Conservation (phyloP, 257 asterid species). For the Handroanthus guayacan region DNA sequence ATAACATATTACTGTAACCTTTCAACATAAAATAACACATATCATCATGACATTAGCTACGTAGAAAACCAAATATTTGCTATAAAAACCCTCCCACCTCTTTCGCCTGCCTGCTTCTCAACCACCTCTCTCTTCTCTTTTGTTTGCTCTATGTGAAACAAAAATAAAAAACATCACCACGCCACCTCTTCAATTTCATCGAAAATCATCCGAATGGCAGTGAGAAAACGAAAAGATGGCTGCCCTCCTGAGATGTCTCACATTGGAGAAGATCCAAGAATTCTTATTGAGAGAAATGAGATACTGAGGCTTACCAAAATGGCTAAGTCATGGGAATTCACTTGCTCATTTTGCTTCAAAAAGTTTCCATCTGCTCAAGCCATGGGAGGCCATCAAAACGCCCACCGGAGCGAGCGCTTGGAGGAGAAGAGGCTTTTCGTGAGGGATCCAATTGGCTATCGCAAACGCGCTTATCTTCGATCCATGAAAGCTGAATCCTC, state of each 20-base stretch:
- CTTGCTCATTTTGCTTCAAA: conserved; percentile 66
- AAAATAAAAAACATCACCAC: not conserved
- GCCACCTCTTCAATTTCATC: conserved; percentile 31
- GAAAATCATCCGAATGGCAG: conserved; percentile 14
- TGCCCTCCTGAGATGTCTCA: not conserved
- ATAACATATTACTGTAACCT: conserved; percentile 13
- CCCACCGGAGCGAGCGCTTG: conserved; percentile 52
- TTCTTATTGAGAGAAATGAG: conserved; percentile 34
- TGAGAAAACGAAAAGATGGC: conserved; percentile 28
- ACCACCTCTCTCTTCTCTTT: conserved; percentile 34
- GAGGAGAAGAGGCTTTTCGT: conserved; percentile 52
- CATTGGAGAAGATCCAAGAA: conserved; percentile 8
- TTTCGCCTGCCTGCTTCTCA: conserved; percentile 49
- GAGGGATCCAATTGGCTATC: conserved; percentile 49
- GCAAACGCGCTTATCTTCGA: conserved; percentile 47
- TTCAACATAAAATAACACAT: conserved; percentile 33
- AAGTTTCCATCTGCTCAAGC: conserved; percentile 62
- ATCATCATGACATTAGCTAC: conserved; percentile 36
- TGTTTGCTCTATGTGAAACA: not conserved
- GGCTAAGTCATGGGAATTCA: conserved; percentile 57
- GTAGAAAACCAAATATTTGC: conserved; percentile 24
- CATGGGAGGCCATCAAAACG: conserved; percentile 66
- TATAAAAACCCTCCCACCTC: conserved; percentile 38
- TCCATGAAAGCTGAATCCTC: conserved; percentile 31
- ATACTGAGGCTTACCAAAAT: conserved; percentile 40